phyloP scores from a whole-genome alignment of 176 grass and related monocot species.

The Ensete ventricosum region DNA sequence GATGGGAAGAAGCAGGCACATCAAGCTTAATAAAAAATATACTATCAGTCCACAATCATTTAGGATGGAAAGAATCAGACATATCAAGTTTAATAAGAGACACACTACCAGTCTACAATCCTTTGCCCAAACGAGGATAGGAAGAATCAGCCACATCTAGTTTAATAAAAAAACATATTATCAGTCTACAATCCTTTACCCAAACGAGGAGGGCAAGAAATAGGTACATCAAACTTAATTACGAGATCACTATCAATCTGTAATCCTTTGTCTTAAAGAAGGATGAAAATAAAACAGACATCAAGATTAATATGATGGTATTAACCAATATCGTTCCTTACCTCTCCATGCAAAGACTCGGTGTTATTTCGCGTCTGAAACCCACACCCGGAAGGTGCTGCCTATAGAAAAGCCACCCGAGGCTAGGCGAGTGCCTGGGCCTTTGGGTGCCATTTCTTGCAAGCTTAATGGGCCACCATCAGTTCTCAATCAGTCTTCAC shows the following conservation, averaged over 20 bases:
- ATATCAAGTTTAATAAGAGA: neutral
- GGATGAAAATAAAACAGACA: no score
- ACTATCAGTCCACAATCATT: no score
- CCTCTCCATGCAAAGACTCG: neutral
- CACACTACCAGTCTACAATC: slow-evolving; percentile 17
- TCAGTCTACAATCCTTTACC: slow-evolving; percentile 6
- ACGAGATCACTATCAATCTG: no score
- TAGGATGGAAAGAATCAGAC: no score
- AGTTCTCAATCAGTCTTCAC: neutral
- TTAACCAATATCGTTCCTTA: slow-evolving; percentile 12
- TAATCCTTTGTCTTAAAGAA: no score
- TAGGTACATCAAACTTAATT: neutral
- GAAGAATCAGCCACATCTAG: slow-evolving; percentile 3
- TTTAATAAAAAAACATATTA: no score
- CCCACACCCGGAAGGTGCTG: slow-evolving; percentile 13
- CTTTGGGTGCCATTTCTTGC: slow-evolving; percentile 19
- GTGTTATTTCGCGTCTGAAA: slow-evolving; percentile 3
- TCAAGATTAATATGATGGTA: slow-evolving; percentile 5
- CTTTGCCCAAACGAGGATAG: slow-evolving; percentile 6
- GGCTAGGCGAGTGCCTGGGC: slow-evolving; percentile 3
- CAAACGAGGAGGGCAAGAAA: slow-evolving; percentile 6
- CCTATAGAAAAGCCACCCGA: neutral
- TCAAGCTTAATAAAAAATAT: no score
- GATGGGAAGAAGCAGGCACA: no score
- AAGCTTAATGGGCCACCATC: slow-evolving; percentile 5